Evolutionary conservation across 352 stramenopile species (phyloP).

Genomic region (Phytophthora hybrid): DNA sequence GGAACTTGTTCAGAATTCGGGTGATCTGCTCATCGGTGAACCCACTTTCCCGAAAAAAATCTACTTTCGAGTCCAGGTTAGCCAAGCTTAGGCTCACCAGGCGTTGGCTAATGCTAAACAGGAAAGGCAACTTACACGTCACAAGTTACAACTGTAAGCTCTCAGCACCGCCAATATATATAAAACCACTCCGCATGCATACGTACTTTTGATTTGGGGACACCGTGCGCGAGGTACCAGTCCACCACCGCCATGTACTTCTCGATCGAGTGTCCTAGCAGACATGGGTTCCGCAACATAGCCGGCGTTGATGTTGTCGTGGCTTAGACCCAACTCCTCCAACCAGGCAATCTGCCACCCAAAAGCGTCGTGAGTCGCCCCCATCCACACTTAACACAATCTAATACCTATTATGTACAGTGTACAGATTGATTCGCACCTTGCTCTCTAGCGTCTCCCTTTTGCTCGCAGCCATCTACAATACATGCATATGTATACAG

Average conservation of each 20-base stretch:
- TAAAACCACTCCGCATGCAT: not conserved
- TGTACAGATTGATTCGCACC: not conserved
- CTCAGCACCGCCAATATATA: not conserved
- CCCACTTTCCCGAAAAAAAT: not conserved
- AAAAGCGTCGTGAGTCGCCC: not conserved
- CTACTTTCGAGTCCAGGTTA: not conserved
- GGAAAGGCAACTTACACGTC: not conserved
- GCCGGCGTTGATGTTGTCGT: conserved; percentile 16
- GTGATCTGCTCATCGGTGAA: not conserved
- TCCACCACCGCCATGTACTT: conserved; percentile 12
- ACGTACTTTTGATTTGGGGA: not conserved
- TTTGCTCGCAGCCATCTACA: too few relatives aligned
- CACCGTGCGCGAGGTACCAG: conserved; percentile 16
- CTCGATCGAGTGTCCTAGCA: conserved; percentile 6
- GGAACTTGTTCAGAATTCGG: not conserved
- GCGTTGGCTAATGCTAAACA: not conserved
- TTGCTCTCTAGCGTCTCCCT: conserved; percentile 6
- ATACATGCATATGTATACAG: too few relatives aligned
- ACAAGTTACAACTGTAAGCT: not conserved
- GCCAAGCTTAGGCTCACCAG: not conserved
- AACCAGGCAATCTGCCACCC: conserved; percentile 12
- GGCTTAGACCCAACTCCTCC: conserved; percentile 5
- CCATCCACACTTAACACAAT: not conserved
- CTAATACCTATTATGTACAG: not conserved
- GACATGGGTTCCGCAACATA: conserved; percentile 4